These are phyloP conservation scores for Xylaria bambusicola DNA, from an alignment of 495 filamentous ascomycete genomes.

Conservation along the genomic window DNA sequence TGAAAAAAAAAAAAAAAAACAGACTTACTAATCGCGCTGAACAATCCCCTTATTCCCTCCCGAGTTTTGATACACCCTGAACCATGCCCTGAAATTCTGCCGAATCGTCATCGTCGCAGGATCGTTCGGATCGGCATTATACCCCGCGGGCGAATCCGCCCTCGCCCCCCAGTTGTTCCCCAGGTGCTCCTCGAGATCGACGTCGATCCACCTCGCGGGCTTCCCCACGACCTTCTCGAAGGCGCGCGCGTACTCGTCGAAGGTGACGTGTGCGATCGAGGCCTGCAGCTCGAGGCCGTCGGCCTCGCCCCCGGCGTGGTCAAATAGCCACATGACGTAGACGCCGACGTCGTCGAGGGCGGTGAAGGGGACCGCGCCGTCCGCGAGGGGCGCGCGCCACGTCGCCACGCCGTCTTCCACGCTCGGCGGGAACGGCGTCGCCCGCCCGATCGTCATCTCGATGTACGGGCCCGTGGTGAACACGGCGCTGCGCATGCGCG, in stretches of 20 bases:
- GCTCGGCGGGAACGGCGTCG: constrained; percentile 39
- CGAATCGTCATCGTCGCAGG: constrained; percentile 46
- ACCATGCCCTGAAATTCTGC: constrained; percentile 58
- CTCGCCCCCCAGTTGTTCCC: constrained; percentile 22
- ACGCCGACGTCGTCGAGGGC: constrained; percentile 54
- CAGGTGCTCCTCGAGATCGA: constrained; percentile 49
- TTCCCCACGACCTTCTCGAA: constrained; percentile 57
- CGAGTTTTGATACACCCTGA: constrained; percentile 47
- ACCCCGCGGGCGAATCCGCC: constrained; percentile 32
- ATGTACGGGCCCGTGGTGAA: constrained; percentile 58
- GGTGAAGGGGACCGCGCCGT: constrained; percentile 49
- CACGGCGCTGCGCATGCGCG: constrained; percentile 48
- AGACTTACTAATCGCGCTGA: constrained; percentile 45
- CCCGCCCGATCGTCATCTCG: constrained; percentile 46
- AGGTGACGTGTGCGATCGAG: constrained; percentile 50
- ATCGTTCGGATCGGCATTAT: constrained; percentile 44
- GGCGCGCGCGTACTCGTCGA: constrained; percentile 47
- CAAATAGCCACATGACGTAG: constrained; percentile 61
- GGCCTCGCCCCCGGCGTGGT: constrained; percentile 45
- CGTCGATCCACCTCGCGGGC: constrained; percentile 45
- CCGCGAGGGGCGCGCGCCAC: constrained; percentile 47
- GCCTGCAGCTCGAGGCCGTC: constrained; percentile 55
- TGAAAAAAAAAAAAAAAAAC: too few relatives aligned
- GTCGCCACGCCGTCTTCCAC: constrained; percentile 45
- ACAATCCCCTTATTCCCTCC: constrained; percentile 43